Evolutionary conservation across 2,329 filamentous ascomycete genomes (phyloP).

Genomic region (Colletotrichum sp.): DNA sequence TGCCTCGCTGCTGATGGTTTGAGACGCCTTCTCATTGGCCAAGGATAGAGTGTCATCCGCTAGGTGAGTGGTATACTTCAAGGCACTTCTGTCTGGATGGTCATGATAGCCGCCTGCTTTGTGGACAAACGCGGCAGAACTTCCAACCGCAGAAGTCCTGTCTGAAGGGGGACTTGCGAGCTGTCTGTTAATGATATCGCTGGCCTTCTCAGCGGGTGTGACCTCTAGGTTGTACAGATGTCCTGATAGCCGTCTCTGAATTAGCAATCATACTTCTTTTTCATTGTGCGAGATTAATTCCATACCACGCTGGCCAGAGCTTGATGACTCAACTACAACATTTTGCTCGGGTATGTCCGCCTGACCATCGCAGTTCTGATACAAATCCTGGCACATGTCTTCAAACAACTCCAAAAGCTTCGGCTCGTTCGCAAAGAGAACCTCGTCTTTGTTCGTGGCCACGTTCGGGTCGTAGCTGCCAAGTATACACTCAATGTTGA

Average conservation of each 20-base stretch:
- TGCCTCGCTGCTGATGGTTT: not conserved
- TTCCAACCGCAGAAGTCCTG: not conserved
- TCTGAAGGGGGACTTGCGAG: not conserved
- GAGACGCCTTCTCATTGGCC: not conserved
- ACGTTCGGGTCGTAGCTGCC: conserved; percentile 75
- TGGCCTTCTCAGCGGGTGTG: not conserved
- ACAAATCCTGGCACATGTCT: conserved; percentile 44
- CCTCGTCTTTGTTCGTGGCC: conserved; percentile 73
- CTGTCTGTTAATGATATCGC: not conserved
- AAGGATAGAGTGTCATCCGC: not conserved
- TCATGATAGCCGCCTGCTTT: not conserved
- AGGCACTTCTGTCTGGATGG: not conserved
- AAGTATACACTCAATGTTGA: conserved; percentile 67
- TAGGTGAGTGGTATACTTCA: not conserved
- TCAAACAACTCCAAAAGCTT: conserved; percentile 50
- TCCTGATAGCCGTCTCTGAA: not conserved
- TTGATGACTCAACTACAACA: not conserved
- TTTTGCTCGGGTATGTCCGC: not conserved
- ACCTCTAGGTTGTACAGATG: not conserved
- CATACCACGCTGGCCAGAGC: not conserved
- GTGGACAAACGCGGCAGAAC: not conserved
- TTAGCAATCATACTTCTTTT: not conserved
- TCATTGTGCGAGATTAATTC: not conserved
- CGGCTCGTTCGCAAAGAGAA: conserved; percentile 67
- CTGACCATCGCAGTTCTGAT: conserved; percentile 26